A percentile compares a stretch with the other conserved stretches of the same genome.
Evolutionary conservation across 345 rosid species (phyloP).

Genomic region (Eucalyptus shirleyi): DNA sequence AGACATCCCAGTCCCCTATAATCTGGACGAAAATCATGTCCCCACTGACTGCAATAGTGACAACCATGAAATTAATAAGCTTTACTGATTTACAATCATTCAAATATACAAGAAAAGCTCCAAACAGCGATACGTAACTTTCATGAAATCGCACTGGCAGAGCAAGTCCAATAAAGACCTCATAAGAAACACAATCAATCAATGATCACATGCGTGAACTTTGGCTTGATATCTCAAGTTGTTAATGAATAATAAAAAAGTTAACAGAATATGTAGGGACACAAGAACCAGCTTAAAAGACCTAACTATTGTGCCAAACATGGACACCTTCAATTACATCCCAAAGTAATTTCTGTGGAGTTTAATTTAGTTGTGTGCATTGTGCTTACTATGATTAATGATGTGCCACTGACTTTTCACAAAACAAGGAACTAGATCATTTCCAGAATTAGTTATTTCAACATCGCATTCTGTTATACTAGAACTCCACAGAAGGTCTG

Average conservation of each 20-base stretch:
- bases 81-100: background rate
- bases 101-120: background rate
- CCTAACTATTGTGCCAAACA: background rate
- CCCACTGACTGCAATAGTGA: conserved; percentile 71
- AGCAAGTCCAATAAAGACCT: background rate
- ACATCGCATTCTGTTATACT: background rate
- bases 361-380: background rate
- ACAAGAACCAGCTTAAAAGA: background rate
- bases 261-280: background rate
- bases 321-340: background rate
- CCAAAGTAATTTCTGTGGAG: background rate
- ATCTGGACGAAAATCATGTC: conserved; percentile 97
- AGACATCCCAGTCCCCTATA: conserved; percentile 77
- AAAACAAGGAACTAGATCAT: background rate
- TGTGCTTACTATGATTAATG: background rate
- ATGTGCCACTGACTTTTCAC: background rate
- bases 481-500: background rate
- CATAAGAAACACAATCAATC: background rate
- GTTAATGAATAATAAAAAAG: background rate
- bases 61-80: background rate
- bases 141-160: background rate
- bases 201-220: background rate
- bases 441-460: background rate
- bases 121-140: background rate
- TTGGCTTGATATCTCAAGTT: background rate